phyloP scores from a whole-genome alignment of 2,329 filamentous ascomycete species.

The Xylaria polymorpha region DNA sequence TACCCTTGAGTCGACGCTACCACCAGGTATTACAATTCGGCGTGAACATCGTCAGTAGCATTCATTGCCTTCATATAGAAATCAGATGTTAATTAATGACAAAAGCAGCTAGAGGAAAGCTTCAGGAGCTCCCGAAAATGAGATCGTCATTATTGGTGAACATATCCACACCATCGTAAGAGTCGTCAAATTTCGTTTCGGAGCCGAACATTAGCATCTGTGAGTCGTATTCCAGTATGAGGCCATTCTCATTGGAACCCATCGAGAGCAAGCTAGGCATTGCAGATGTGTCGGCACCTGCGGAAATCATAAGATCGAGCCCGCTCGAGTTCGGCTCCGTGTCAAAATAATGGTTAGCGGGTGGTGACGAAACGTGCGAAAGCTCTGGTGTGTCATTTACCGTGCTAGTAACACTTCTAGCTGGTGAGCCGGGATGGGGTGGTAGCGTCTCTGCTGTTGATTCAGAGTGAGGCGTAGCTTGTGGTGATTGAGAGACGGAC shows the following conservation, averaged over 20 bases:
- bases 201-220: constrained; percentile 60
- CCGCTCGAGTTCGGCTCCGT: constrained; percentile 56
- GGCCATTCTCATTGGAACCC: constrained; percentile 58
- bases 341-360: constrained; percentile 62
- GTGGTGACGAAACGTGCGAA: constrained; percentile 69
- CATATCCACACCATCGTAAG: constrained; percentile 61
- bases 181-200: constrained; percentile 64
- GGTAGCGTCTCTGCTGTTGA: constrained; percentile 51
- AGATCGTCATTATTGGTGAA: constrained; percentile 64
- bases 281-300: constrained; percentile 47
- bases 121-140: constrained; percentile 59
- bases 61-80: neutral
- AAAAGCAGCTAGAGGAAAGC: neutral
- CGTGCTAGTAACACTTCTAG: constrained; percentile 62
- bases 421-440: constrained; percentile 42
- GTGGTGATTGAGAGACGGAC: constrained; percentile 58
- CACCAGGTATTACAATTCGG: constrained; percentile 25
- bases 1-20: neutral
- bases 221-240: constrained; percentile 60
- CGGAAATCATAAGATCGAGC: constrained; percentile 48
- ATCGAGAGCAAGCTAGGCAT: constrained; percentile 49
- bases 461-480: constrained; percentile 52
- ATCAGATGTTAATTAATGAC: constrained; percentile 4
- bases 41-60: constrained; percentile 23
- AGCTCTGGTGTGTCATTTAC: constrained; percentile 70